Percentiles rank a stretch among this genome's conserved stretches.
Conservation (phyloP, 306 rosid genomes). For the Comarum palustre region DNA sequence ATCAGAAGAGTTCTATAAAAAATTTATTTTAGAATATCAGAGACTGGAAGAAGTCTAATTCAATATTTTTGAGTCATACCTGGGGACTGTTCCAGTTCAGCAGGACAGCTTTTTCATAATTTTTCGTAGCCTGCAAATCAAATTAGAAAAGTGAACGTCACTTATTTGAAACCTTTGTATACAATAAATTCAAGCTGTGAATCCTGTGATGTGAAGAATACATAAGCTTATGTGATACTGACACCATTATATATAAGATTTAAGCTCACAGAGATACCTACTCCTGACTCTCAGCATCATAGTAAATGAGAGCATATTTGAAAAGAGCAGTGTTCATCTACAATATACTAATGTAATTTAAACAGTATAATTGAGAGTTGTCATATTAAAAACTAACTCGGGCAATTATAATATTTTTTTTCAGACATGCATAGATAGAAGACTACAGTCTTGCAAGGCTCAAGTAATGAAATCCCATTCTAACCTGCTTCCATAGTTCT, state of each 20-base stretch:
- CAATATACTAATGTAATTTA: background rate
- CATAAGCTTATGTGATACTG: background rate
- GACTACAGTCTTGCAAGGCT: slow-evolving; percentile 19
- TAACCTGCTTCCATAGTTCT: slow-evolving; percentile 98
- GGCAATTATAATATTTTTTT: slow-evolving; percentile 1
- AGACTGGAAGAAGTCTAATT: background rate
- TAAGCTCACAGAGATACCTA: slow-evolving; percentile 13
- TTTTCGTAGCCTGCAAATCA: slow-evolving; percentile 75
- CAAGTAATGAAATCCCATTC: slow-evolving; percentile 22
- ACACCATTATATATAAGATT: background rate
- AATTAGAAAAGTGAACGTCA: slow-evolving; percentile 16
- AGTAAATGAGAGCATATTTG: background rate
- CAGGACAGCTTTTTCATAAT: slow-evolving; percentile 89
- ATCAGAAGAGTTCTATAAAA: background rate
- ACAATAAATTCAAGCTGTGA: background rate
- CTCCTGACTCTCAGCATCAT: background rate
- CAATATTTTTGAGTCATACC: slow-evolving; percentile 45
- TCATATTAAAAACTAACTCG: slow-evolving; percentile 7
- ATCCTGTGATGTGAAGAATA: background rate
- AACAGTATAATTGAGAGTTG: background rate
- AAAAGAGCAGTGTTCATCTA: background rate
- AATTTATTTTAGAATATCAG: background rate
- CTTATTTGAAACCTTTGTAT: background rate
- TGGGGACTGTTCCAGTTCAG: slow-evolving; percentile 99
- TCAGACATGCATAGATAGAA: background rate